These are phyloP conservation scores for Ascoidea asiatica DNA, from an alignment of 805 yeast genomes.

Conservation along the genomic window DNA sequence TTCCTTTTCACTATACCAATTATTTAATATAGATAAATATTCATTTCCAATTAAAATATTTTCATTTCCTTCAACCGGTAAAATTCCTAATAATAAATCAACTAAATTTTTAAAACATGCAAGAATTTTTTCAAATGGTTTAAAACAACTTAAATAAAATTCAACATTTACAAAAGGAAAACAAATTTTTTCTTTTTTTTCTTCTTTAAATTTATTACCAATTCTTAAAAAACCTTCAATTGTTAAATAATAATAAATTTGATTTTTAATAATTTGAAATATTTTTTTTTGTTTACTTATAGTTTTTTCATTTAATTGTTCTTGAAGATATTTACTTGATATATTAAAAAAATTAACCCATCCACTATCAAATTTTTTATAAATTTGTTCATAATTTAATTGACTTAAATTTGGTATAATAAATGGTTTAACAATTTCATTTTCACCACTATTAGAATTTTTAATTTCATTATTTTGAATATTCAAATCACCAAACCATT, in stretches of 20 bases:
- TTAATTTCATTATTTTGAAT: background rate
- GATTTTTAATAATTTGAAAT: background rate
- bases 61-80: background rate
- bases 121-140: too few relatives aligned
- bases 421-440: too few relatives aligned
- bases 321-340: background rate
- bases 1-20: too few relatives aligned
- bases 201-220: background rate
- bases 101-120: too few relatives aligned
- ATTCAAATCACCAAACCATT: too few relatives aligned
- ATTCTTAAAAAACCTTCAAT: background rate
- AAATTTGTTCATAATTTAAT: too few relatives aligned
- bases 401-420: background rate
- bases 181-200: background rate
- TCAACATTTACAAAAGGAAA: background rate
- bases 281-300: too few relatives aligned
- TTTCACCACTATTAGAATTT: too few relatives aligned
- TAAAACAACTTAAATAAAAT: background rate
- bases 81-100: background rate
- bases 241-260: too few relatives aligned
- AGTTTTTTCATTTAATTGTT: background rate
- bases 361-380: background rate
- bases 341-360: background rate
- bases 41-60: background rate
- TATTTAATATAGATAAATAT: too few relatives aligned